Evolutionary conservation across 495 filamentous ascomycete species (phyloP).

Genomic region (Penicillium ochrochloron): DNA sequence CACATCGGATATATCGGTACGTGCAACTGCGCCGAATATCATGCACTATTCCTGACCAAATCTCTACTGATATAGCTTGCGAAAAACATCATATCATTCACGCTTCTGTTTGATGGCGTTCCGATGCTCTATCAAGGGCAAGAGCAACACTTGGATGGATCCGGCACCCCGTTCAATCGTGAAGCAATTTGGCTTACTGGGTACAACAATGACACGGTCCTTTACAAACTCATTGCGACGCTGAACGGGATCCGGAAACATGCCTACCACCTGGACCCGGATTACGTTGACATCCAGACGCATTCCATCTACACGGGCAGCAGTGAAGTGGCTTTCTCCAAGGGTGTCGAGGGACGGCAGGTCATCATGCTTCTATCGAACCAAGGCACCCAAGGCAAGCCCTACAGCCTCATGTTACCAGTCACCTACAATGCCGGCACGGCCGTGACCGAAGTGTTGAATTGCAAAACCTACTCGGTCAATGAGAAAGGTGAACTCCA

Average conservation of each 20-base stretch:
- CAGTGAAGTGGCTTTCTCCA: slow-evolving; percentile 64
- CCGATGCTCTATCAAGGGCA: slow-evolving; percentile 71
- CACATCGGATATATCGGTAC: slow-evolving; percentile 46
- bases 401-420: slow-evolving; percentile 50
- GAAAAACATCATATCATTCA: slow-evolving; percentile 72
- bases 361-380: slow-evolving; percentile 65
- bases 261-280: slow-evolving; percentile 50
- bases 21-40: slow-evolving; percentile 11
- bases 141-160: slow-evolving; percentile 70
- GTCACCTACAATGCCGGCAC: slow-evolving; percentile 42
- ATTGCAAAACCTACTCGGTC: slow-evolving; percentile 49
- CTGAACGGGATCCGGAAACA: slow-evolving; percentile 66
- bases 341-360: slow-evolving; percentile 60
- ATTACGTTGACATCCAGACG: slow-evolving; percentile 56
- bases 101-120: slow-evolving; percentile 69
- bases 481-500: slow-evolving; percentile 49
- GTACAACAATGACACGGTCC: slow-evolving; percentile 60
- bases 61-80: slow-evolving; percentile 44
- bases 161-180: slow-evolving; percentile 65
- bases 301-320: slow-evolving; percentile 57
- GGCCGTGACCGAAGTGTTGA: slow-evolving; percentile 53
- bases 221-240: slow-evolving; percentile 62
- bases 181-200: slow-evolving; percentile 74
- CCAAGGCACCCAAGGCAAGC: slow-evolving; percentile 48
- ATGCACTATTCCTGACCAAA: neutral